Conservation (phyloP, 257 asterid species). For the Plectranthus barbatus region DNA sequence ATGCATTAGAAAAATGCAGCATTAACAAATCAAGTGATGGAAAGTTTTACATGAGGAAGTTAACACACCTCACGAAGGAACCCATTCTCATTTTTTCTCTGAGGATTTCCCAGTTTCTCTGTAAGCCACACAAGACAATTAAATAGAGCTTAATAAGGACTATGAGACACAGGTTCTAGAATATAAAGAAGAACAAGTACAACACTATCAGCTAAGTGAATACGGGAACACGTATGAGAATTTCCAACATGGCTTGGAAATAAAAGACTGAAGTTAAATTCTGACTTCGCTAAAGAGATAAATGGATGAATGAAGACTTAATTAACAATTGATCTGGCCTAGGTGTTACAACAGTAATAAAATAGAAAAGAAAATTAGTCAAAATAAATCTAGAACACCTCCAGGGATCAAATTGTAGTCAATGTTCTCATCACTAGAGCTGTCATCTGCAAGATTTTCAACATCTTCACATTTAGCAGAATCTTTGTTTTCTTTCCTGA, state of each 20-base stretch:
- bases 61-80: conserved; percentile 62
- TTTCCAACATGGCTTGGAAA: not conserved
- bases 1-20: not conserved
- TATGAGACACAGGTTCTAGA: not conserved
- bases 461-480: conserved; percentile 58
- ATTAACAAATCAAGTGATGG: conserved; percentile 9
- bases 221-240: not conserved
- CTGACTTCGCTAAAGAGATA: not conserved
- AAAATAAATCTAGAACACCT: conserved; percentile 37
- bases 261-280: not conserved
- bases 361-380: too few relatives aligned
- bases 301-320: not conserved
- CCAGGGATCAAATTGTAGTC: conserved; percentile 67
- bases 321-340: not conserved
- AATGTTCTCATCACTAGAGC: conserved; percentile 81
- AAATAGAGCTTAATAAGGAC: conserved; percentile 2
- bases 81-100: conserved; percentile 48
- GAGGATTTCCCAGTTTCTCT: conserved; percentile 61
- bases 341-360: not conserved
- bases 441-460: conserved; percentile 66
- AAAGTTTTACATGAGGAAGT: conserved; percentile 5
- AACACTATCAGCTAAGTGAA: not conserved
- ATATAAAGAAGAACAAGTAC: not conserved
- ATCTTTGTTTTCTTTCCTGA: conserved; percentile 72
- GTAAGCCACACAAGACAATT: conserved; percentile 21